Conservation (phyloP, 805 yeast genomes). For the Yamadazyma insecticola region DNA sequence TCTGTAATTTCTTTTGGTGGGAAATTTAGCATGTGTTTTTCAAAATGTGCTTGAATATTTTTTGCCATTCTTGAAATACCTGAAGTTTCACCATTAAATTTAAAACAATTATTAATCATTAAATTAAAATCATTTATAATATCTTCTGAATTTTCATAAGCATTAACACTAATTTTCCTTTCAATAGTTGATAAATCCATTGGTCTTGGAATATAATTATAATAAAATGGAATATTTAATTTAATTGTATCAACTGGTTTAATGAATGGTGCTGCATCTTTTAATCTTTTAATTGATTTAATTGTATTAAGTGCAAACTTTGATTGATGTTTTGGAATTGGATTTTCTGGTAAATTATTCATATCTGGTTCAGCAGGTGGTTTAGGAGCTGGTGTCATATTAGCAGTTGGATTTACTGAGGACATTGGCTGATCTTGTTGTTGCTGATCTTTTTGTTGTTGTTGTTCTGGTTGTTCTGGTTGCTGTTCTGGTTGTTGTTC, state of each 20-base stretch:
- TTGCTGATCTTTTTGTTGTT: too few species aligned
- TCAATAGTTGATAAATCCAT: slow-evolving; percentile 95
- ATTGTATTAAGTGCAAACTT: slow-evolving; percentile 74
- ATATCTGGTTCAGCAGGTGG: slow-evolving; percentile 73
- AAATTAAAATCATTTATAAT: slow-evolving; percentile 75
- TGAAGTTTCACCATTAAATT: slow-evolving; percentile 81
- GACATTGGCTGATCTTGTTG: too few species aligned
- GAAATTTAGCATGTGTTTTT: slow-evolving; percentile 87
- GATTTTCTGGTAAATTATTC: slow-evolving; percentile 59
- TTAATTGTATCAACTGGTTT: slow-evolving; percentile 88
- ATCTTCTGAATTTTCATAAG: slow-evolving; percentile 66
- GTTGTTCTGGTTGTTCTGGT: slow-evolving; percentile 1
- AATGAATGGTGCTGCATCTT: slow-evolving; percentile 88
- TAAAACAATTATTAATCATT: slow-evolving; percentile 77
- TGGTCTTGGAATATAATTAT: slow-evolving; percentile 76
- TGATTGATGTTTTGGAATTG: slow-evolving; percentile 79
- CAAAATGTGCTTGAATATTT: slow-evolving; percentile 86
- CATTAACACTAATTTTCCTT: slow-evolving; percentile 62
- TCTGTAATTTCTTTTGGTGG: slow-evolving; percentile 48
- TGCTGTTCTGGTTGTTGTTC: too few species aligned
- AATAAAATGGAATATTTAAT: slow-evolving; percentile 86
- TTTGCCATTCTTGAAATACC: slow-evolving; percentile 88
- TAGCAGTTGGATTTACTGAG: slow-evolving; percentile 6
- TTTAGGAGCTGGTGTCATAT: slow-evolving; percentile 60
- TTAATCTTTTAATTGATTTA: slow-evolving; percentile 82